These are phyloP conservation scores for Papiliotrema flavescens DNA, from an alignment of 1,284 basidiomycete genomes.

Conservation along the genomic window DNA sequence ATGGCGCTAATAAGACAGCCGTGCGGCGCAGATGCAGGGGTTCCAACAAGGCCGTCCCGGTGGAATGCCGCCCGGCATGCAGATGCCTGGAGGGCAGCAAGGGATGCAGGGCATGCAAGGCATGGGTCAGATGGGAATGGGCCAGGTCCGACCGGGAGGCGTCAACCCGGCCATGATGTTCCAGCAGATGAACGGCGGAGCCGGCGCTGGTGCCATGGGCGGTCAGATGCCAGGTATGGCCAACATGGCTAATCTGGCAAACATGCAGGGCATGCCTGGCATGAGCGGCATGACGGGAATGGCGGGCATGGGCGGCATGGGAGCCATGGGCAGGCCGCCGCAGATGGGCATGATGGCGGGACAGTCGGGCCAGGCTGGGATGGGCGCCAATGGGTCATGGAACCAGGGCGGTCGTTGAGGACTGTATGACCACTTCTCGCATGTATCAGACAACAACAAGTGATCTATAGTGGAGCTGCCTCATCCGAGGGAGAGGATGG, in stretches of 20 bases:
- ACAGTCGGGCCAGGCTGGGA: background rate
- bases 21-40: background rate
- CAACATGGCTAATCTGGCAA: too few relatives aligned
- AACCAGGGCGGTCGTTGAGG: too few relatives aligned
- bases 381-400: too few relatives aligned
- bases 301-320: conserved; percentile 1
- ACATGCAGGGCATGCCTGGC: background rate
- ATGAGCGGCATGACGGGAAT: conserved; percentile 3
- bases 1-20: too few relatives aligned
- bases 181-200: background rate
- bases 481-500: too few relatives aligned
- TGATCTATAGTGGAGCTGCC: too few relatives aligned
- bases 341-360: background rate
- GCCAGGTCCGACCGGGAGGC: background rate
- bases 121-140: background rate
- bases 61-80: background rate
- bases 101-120: conserved; percentile 1
- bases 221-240: background rate
- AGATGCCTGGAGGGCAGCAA: background rate
- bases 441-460: too few relatives aligned
- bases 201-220: background rate
- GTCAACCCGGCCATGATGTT: background rate
- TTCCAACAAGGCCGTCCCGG: background rate
- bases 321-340: background rate
- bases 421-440: too few relatives aligned